A percentile compares a stretch with the other conserved stretches of the same genome.
These are phyloP conservation scores for Citrus cavaleriei DNA, from an alignment of 345 rosid species.

Conservation along the genomic window DNA sequence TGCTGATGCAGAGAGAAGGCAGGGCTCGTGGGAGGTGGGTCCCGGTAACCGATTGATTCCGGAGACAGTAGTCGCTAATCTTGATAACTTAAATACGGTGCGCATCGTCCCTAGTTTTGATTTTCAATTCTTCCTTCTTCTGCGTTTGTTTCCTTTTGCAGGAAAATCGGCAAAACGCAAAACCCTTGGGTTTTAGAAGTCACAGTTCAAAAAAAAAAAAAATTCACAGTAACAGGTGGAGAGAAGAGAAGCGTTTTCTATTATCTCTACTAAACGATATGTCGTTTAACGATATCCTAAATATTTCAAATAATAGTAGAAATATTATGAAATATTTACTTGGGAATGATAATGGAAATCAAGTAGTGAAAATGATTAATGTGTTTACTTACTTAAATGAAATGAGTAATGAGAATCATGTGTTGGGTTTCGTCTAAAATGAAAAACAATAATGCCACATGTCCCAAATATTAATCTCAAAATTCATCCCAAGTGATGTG, in stretches of 20 bases:
- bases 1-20: conserved; percentile 13
- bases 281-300: no score
- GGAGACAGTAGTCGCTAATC: conserved; percentile 19
- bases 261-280: background rate
- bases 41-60: background rate
- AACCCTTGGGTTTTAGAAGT: conserved; percentile 18
- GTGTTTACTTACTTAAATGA: no score
- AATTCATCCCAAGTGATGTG: no score
- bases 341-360: no score
- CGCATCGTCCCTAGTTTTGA: conserved; percentile 40
- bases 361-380: no score
- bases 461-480: no score
- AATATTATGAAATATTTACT: no score
- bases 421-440: no score
- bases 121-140: background rate
- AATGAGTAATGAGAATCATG: fast-evolving
- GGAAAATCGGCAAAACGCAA: background rate
- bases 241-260: background rate
- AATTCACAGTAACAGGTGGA: no score
- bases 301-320: no score
- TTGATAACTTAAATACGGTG: conserved; percentile 30
- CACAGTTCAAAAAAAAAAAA: background rate
- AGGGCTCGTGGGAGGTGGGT: conserved; percentile 2
- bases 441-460: no score
- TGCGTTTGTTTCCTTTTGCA: background rate